Evolutionary conservation across 768 basidiomycete genomes (phyloP).

Genomic region (Mycena vitilis): DNA sequence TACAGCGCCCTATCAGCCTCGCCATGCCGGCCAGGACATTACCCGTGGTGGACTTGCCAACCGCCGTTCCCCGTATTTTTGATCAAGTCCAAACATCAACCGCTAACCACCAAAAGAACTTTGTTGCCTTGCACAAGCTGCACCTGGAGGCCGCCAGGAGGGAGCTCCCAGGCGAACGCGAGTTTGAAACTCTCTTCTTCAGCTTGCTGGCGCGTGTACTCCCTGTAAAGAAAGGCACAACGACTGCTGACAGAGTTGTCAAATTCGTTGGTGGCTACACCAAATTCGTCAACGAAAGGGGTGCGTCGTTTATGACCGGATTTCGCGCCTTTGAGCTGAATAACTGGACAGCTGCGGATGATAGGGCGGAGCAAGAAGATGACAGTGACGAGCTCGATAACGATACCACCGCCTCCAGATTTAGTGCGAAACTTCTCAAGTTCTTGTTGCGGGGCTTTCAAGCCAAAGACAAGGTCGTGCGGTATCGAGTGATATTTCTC

Average conservation of each 20-base stretch:
- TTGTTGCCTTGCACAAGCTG: slow-evolving; percentile 83
- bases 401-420: slow-evolving; percentile 75
- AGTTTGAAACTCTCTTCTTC: slow-evolving; percentile 77
- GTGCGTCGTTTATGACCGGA: slow-evolving; percentile 51
- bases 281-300: slow-evolving; percentile 80
- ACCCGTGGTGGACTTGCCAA: slow-evolving; percentile 29
- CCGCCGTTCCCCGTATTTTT: slow-evolving; percentile 72
- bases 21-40: slow-evolving; percentile 28
- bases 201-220: slow-evolving; percentile 70
- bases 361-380: slow-evolving; percentile 50
- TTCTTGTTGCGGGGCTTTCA: slow-evolving; percentile 81
- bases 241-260: slow-evolving; percentile 78
- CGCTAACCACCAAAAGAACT: slow-evolving; percentile 92
- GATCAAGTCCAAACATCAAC: slow-evolving; percentile 79
- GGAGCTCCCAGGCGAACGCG: slow-evolving; percentile 79
- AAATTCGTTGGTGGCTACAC: slow-evolving; percentile 88
- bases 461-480: slow-evolving; percentile 89
- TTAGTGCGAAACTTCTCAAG: slow-evolving; percentile 70
- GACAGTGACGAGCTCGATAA: slow-evolving; percentile 55
- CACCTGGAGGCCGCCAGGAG: slow-evolving; percentile 71
- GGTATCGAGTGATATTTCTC: slow-evolving; percentile 83
- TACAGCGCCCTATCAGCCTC: background rate
- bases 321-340: background rate
- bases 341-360: slow-evolving; percentile 50
- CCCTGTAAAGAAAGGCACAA: slow-evolving; percentile 82